Evolutionary conservation across 305 asterid species (phyloP).

Genomic region (Rubia occidens): DNA sequence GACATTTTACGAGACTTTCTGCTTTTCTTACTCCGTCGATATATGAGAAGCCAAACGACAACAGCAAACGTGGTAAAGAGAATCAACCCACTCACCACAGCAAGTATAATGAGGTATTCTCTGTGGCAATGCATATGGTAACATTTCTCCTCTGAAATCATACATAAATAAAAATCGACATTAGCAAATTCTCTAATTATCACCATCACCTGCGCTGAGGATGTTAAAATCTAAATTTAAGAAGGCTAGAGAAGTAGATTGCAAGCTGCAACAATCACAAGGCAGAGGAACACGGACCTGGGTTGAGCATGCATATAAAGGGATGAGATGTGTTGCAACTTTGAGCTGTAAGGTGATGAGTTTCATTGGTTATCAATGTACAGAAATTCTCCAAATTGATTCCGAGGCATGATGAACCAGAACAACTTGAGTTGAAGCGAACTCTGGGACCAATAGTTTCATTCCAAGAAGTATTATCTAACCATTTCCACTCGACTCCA

Average conservation of each 20-base stretch:
- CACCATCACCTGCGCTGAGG: background rate
- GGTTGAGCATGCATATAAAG: constrained; percentile 56
- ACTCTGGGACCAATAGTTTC: constrained; percentile 25
- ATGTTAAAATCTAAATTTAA: background rate
- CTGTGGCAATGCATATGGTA: constrained; percentile 79
- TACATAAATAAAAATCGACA: constrained; percentile 11
- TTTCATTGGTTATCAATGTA: constrained; percentile 42
- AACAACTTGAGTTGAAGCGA: constrained; percentile 34
- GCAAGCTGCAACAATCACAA: background rate
- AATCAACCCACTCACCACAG: constrained; percentile 83
- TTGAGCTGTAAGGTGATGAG: constrained; percentile 45
- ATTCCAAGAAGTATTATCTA: constrained; percentile 55
- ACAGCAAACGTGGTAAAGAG: constrained; percentile 66
- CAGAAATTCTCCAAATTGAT: constrained; percentile 34
- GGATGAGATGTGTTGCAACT: constrained; percentile 53
- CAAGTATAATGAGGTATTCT: constrained; percentile 78
- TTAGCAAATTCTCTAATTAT: constrained; percentile 11
- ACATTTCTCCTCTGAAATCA: constrained; percentile 53
- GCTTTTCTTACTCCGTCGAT: constrained; percentile 58
- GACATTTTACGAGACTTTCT: constrained; percentile 66
- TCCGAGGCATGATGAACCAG: constrained; percentile 35
- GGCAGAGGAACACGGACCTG: constrained; percentile 32
- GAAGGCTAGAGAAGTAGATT: background rate
- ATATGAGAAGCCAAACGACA: constrained; percentile 84
- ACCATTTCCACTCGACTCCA: constrained; percentile 58